These are phyloP conservation scores for Phaeosphaeriaceae sp. DNA, from an alignment of 2,329 filamentous ascomycete species.

Conservation along the genomic window DNA sequence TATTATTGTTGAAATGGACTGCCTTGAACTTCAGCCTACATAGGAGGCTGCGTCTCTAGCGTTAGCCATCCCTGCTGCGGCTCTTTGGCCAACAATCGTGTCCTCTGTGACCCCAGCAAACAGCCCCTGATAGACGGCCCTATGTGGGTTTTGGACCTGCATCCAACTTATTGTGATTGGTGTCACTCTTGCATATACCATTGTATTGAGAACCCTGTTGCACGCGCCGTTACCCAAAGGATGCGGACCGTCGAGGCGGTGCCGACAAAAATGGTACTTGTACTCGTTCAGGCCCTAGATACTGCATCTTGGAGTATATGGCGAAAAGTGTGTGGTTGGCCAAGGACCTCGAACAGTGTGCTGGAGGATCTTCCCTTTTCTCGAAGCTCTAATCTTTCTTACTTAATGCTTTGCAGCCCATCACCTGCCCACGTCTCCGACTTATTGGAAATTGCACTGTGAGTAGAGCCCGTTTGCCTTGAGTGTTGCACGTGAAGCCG, in stretches of 20 bases:
- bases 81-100: slow-evolving; percentile 8
- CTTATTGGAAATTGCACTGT: slow-evolving; percentile 1
- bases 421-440: slow-evolving; percentile 3
- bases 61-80: slow-evolving; percentile 9
- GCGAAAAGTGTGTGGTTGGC: too few species aligned
- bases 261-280: slow-evolving; percentile 28
- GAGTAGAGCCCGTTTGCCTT: slow-evolving; percentile 2
- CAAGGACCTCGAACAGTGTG: too few species aligned
- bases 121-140: slow-evolving; percentile 6
- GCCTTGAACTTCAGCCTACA: slow-evolving; percentile 13
- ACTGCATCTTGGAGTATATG: background rate
- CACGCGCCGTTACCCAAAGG: slow-evolving; percentile 29
- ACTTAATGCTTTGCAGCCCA: slow-evolving; percentile 1
- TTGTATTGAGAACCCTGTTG: slow-evolving; percentile 28
- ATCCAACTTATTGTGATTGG: slow-evolving; percentile 31
- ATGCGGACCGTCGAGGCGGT: slow-evolving; percentile 25
- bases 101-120: background rate
- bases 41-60: slow-evolving; percentile 18
- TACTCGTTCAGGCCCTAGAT: slow-evolving; percentile 28
- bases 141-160: slow-evolving; percentile 12
- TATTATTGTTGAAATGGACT: slow-evolving; percentile 6
- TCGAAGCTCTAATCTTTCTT: too few species aligned
- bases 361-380: too few species aligned
- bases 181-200: slow-evolving; percentile 24
- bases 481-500: slow-evolving; percentile 10